Base-by-base conservation (phyloP, 73 alveolate species). In the Urostyla sp. region DNA sequence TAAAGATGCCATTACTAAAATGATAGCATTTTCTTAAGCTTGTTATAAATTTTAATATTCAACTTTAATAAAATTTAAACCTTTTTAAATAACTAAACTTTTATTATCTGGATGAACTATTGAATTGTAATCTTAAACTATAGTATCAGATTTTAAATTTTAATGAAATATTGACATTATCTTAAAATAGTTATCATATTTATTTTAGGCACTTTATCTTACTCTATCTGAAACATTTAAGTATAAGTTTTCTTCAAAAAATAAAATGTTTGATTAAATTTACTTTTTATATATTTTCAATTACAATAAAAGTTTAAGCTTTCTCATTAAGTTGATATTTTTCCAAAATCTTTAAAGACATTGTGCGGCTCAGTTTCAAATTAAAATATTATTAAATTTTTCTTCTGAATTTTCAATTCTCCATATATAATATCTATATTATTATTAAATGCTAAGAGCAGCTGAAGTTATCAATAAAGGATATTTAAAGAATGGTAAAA, bases 341-440 rank as follows among this genome's bases (percentile, higher is more conserved):
- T 63, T 63, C 79, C 79, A 63, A 20, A 20, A 15, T 7, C 61
- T 21, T 48, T 63, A 31, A 2, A 63, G 38, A 31, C 79, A 63
- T 48, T 43, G 45, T 21, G 79, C 27, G 8, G 79, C 79, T 40
- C 79, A 43, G 31, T 63, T 35, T 48, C 44, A 57, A 37, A 63
- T 63, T 13, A 63, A 43, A 21, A 21, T 5, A 10, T 63, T 5
- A n/a, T 43, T 63, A 6, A 63, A 26, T 63, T 43, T 38, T 21
- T 43, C 10, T 2, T 5, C 16, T 8, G 37, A 43, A 2, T 63
- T 60, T 8, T 63, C 3, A 26, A 43, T 63, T 2, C 79, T 4
- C 79, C 79, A 63, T 1, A 63, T 43, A 31, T 63, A 63, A 40
- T 63, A 60, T 21, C 79, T 63, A 23, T 27, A 63, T 11, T 37